Evolutionary conservation across 768 basidiomycete genomes (phyloP).

Genomic region (Boletellus sp.): DNA sequence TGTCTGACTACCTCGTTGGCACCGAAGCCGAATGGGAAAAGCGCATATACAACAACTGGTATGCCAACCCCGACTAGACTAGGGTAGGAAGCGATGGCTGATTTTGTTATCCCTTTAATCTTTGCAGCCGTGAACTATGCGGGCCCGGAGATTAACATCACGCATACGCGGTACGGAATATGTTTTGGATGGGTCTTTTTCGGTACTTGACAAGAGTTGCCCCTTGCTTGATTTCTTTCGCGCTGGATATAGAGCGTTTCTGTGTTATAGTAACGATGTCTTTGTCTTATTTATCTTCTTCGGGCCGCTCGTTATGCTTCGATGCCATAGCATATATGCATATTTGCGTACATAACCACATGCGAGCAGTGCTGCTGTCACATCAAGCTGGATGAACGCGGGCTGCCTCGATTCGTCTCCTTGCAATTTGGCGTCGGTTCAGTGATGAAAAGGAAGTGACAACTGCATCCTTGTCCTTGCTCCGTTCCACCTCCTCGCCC

Average conservation of each 20-base stretch:
- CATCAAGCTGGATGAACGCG: conserved; percentile 38
- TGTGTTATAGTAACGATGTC: not conserved
- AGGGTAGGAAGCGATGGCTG: not conserved
- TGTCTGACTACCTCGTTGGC: conserved; percentile 26
- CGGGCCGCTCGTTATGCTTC: conserved; percentile 9
- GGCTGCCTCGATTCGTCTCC: conserved; percentile 83
- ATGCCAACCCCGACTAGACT: conserved; percentile 1
- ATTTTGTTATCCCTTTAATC: not conserved
- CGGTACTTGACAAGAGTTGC: not conserved
- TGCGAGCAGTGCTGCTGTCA: conserved; percentile 9
- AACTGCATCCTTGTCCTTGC: conserved; percentile 72
- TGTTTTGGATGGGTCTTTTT: not conserved
- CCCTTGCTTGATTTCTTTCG: not conserved
- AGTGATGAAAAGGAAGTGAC: conserved; percentile 54
- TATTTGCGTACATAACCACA: conserved; percentile 29
- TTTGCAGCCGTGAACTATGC: conserved; percentile 11
- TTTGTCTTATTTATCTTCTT: conserved; percentile 5
- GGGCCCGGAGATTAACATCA: not conserved
- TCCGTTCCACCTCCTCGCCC: conserved; percentile 85
- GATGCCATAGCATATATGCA: conserved; percentile 29
- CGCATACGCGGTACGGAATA: conserved; percentile 1
- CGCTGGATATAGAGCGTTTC: not conserved
- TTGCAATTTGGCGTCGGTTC: conserved; percentile 83
- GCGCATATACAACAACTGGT: conserved; percentile 29
- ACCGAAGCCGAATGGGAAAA: conserved; percentile 27